Conservation (phyloP, 2,329 filamentous ascomycete species). For the Volutella citrinella region DNA sequence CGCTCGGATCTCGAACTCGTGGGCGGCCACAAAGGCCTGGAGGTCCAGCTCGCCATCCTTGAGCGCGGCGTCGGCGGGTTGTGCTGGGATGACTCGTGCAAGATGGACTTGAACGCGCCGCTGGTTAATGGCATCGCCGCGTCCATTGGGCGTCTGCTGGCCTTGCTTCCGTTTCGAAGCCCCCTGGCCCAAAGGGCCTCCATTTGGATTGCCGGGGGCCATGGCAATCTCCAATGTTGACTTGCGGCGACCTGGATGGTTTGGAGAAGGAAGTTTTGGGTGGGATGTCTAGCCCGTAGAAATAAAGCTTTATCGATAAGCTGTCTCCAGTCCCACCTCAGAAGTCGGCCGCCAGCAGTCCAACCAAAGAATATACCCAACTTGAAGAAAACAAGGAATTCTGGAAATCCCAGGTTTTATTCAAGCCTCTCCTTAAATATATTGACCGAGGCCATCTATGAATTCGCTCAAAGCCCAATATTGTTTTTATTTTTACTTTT, state of each 20-base stretch:
- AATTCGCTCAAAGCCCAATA: too few species aligned
- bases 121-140: constrained; percentile 25
- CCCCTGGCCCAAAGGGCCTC: constrained; percentile 22
- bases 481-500: too few species aligned
- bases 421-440: too few species aligned
- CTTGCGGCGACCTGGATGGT: constrained; percentile 2
- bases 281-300: too few species aligned
- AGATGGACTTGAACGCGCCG: constrained; percentile 47
- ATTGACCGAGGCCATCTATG: too few species aligned
- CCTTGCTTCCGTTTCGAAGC: constrained; percentile 26
- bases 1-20: constrained; percentile 85
- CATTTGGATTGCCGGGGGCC: constrained; percentile 23
- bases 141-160: constrained; percentile 16
- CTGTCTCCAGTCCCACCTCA: too few species aligned
- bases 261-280: too few species aligned
- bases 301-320: constrained; percentile 30
- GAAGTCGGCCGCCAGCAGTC: too few species aligned
- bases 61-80: constrained; percentile 48
- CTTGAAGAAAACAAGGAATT: too few species aligned
- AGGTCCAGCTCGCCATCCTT: constrained; percentile 80
- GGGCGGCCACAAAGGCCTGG: constrained; percentile 76
- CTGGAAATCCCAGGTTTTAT: too few species aligned
- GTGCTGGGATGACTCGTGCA: constrained; percentile 48
- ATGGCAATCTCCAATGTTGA: constrained; percentile 19
- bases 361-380: too few species aligned